A percentile compares a stretch with the other conserved stretches of the same genome.
Evolutionary conservation across 2,329 filamentous ascomycete species (phyloP).

Genomic region (Teratosphaeria nubilosa): DNA sequence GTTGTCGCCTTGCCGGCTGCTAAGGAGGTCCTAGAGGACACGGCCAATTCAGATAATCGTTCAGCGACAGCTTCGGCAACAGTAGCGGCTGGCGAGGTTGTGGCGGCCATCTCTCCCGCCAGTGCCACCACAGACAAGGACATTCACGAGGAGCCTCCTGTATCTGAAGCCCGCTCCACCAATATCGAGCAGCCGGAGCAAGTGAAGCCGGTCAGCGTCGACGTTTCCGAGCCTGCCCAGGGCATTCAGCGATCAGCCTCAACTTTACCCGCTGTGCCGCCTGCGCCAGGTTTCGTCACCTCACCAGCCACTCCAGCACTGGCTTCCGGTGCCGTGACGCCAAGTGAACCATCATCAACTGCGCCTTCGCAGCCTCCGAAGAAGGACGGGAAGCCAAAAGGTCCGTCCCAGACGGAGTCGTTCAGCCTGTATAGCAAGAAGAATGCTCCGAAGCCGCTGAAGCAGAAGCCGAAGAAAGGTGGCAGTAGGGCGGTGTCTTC

Average conservation of each 20-base stretch:
- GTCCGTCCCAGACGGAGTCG: conserved; percentile 27
- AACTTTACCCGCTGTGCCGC: conserved; percentile 6
- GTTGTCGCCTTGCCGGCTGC: neutral
- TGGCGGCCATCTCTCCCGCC: neutral
- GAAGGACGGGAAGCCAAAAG: conserved; percentile 20
- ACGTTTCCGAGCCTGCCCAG: neutral
- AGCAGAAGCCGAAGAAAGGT: conserved; percentile 12
- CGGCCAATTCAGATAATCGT: neutral
- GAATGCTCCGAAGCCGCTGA: conserved; percentile 6
- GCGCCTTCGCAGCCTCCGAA: neutral
- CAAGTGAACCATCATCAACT: neutral
- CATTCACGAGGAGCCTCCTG: too few relatives aligned
- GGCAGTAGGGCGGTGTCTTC: conserved; percentile 4
- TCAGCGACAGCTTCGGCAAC: neutral
- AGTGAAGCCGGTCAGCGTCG: neutral
- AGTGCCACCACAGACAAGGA: neutral
- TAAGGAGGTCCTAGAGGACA: neutral
- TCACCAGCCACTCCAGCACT: conserved; percentile 16
- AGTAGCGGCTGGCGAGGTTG: neutral
- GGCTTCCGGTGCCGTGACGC: neutral
- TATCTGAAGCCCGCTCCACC: neutral
- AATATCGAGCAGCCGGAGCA: neutral
- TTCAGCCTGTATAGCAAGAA: conserved; percentile 19
- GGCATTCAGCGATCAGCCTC: conserved; percentile 8
- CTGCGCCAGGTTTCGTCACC: conserved; percentile 11